Evolutionary conservation across 164 flowering plant species (phyloP).

Genomic region (Liriodendron chinense): DNA sequence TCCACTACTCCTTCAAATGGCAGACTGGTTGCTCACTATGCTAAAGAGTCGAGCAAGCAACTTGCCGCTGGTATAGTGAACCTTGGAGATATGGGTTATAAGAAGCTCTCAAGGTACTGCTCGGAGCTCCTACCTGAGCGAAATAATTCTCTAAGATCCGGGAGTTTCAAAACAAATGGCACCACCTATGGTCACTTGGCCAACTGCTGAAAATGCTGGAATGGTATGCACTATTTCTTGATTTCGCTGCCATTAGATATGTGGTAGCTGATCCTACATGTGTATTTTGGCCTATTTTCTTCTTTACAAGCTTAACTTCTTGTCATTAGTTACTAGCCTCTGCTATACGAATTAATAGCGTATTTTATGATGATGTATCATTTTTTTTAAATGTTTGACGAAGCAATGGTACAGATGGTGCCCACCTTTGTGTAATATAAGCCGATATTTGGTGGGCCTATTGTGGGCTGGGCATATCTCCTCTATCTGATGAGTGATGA

Average conservation of each 20-base stretch:
- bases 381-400: too few species aligned
- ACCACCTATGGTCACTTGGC: constrained; percentile 38
- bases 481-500: too few species aligned
- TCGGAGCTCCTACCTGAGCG: constrained; percentile 68
- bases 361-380: too few species aligned
- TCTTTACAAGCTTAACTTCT: not conserved
- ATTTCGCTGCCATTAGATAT: not conserved
- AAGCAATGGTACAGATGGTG: too few species aligned
- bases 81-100: constrained; percentile 74
- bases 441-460: too few species aligned
- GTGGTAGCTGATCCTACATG: not conserved
- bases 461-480: too few species aligned
- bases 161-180: constrained; percentile 40
- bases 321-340: too few species aligned
- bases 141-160: constrained; percentile 35
- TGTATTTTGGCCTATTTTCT: not conserved
- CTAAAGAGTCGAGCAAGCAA: constrained; percentile 81
- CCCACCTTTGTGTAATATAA: too few species aligned
- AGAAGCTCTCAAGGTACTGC: constrained; percentile 68
- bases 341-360: too few species aligned
- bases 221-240: constrained; percentile 40
- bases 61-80: constrained; percentile 81
- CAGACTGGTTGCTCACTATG: constrained; percentile 70
- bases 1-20: constrained; percentile 50
- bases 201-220: constrained; percentile 67